A percentile compares a stretch with the other conserved stretches of the same genome.
Conservation (phyloP, 257 asterid genomes). For the Salvia splendens region DNA sequence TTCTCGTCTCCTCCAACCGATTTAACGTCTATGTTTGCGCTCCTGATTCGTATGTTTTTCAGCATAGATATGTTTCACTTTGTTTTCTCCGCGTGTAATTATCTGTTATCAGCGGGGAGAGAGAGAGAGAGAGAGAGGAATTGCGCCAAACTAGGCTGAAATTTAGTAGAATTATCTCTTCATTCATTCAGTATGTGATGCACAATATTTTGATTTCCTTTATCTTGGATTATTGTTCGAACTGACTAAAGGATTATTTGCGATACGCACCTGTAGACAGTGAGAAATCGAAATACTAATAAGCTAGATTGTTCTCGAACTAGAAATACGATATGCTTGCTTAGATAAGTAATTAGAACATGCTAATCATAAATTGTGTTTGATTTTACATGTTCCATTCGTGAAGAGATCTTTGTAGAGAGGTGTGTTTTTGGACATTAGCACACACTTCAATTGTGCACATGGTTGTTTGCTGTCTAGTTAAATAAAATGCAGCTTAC, state of each 20-base stretch:
- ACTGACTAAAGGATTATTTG: not conserved
- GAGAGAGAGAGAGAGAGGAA: not conserved
- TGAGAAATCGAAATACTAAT: not conserved
- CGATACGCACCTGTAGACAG: not conserved
- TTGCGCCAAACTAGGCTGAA: not conserved
- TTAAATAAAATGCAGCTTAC: not conserved
- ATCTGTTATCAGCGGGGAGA: not conserved
- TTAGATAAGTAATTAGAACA: not conserved
- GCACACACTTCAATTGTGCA: not conserved
- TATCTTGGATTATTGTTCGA: not conserved
- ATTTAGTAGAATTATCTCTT: constrained; percentile 5
- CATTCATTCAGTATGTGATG: not conserved
- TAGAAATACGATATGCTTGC: not conserved
- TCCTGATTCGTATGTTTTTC: constrained; percentile 67
- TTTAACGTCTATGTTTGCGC: constrained; percentile 83
- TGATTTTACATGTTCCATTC: not conserved
- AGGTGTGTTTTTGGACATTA: constrained; percentile 6
- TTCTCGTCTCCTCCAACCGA: constrained; percentile 71
- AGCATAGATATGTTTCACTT: constrained; percentile 17
- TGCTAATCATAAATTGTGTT: not conserved
- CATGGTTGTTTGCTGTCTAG: not conserved
- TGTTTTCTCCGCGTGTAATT: constrained; percentile 4
- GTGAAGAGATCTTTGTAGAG: not conserved
- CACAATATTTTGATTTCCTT: not conserved
- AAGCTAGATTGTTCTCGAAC: not conserved